Base-by-base conservation (phyloP, 345 rosid species). In the Eucalyptus erythrocorys region DNA sequence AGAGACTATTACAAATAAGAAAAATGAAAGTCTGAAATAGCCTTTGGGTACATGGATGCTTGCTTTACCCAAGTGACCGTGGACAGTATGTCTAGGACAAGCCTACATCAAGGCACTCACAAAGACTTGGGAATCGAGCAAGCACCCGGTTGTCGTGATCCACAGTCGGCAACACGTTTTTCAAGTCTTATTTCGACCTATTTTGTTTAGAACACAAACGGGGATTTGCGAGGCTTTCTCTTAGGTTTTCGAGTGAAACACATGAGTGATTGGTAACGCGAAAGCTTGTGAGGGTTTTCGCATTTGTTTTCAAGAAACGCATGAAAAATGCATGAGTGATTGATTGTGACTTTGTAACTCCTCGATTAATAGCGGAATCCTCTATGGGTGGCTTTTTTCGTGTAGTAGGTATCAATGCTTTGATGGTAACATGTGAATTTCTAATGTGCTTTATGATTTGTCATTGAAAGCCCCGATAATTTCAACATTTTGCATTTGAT, bases 391-490 rank as follows among this genome's bases (percentile, higher is more conserved):
- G 32, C 32, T 13, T 30, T 61, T 61, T 27, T 12, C 68, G n/a
- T 27, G 32, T 0, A 1, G 8, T 59, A 30, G 32, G 15, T 59
- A 27, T 13, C 32, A 12, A 27, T 6, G 1, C 34, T 6, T 3
- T 2, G n/a, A 61, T 12, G 15, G 68, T 13, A 27, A 10, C 34
- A 61, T 30, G n/a, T 6, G 15, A n/a, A 13, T 14, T 64, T 64
- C 37, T n/a, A 7, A 16, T 13, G 76, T 14, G 76, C 16, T 3
- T 14, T n/a, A 64, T n/a, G 17, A 61, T 61, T 61, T 61, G 5
- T 61, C 16, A 30, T 11, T 30, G 37, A n/a, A 64, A 64, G n/a
- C 19, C n/a, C 10, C 9, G 10, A 32, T 64, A n/a, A n/a, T n/a
- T 64, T n/a, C 37, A 64, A 27, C 34, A 30, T 64, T 32, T 7